A percentile compares a stretch with the other conserved stretches of the same genome.
Conservation (phyloP, 2,329 filamentous ascomycete genomes). For the Talaromyces sp. region DNA sequence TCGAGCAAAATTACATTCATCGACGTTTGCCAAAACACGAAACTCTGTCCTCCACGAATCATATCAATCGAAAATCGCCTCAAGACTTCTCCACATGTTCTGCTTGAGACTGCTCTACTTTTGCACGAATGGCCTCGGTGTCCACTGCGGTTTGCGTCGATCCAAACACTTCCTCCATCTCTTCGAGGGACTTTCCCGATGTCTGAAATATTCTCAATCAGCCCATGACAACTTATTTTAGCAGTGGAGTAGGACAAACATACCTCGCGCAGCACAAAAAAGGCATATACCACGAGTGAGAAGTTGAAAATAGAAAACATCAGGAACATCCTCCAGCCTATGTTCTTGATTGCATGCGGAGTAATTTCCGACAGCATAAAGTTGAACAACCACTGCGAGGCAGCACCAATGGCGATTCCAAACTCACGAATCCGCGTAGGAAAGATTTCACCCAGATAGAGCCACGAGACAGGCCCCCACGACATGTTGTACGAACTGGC, state of each 20-base stretch:
- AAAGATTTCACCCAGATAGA: conserved; percentile 20
- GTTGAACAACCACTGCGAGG: conserved; percentile 20
- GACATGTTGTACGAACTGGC: conserved; percentile 16
- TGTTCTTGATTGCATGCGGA: conserved; percentile 32
- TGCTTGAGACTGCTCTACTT: neutral
- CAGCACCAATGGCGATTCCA: conserved; percentile 18
- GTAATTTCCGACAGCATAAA: conserved; percentile 20
- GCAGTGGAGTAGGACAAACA: neutral
- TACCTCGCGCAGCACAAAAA: neutral
- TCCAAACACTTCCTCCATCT: neutral
- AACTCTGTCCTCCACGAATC: neutral
- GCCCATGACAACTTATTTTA: neutral
- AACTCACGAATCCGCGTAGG: conserved; percentile 18
- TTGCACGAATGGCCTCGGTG: neutral
- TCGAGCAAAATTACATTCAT: neutral
- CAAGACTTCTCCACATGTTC: neutral
- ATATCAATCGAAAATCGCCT: neutral
- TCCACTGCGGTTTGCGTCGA: neutral
- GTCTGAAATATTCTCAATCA: neutral
- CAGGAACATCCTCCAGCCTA: conserved; percentile 41
- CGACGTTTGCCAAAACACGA: neutral
- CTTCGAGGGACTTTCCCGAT: neutral
- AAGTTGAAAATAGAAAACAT: conserved; percentile 41
- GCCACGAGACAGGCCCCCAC: conserved; percentile 18
- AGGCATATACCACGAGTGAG: neutral